Evolutionary conservation across 2,329 filamentous ascomycete species (phyloP), one percentile per base, ranked within the genome.

Genomic region (Phialemonium atrogriseum): DNA sequence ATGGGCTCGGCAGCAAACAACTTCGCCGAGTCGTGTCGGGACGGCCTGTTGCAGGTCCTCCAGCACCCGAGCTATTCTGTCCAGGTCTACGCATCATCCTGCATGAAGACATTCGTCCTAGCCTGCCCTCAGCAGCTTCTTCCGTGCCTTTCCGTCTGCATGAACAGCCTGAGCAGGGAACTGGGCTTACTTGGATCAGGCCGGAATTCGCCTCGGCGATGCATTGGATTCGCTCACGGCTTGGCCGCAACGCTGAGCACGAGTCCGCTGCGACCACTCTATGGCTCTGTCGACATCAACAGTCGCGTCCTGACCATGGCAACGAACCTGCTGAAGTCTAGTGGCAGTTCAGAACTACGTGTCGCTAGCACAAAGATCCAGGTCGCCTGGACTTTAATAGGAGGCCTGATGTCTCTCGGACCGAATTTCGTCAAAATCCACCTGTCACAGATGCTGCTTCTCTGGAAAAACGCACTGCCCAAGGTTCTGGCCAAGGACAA

Each of bases 391-490:
- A 93, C 94, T 28, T 65, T 98, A 35, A 94, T 98, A 27, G 91
- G 93, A 22, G 91, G 93, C 0, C 64, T 98, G 33, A 96, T 96
- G 89, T 87, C 88, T 1, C 70, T 98, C 1, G 91, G 91, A 0
- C 89, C 91, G 4, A 96, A 94, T 55, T 98, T 98, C 55, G 89
- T 96, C 56, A 98, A 98, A 60, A 96, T 96, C 15, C 91, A 98
- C 57, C 70, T 98, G 7, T 89, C 88, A 3, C 91, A 98, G 51
- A 68, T 98, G 14, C 76, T 98, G 34, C 64, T 98, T 7, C 65
- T 98, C 6, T 98, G 91, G 91, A 94, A 94, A 58, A 98, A 96
- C 55, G 89, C 91, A 1, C 68, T 98, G 9, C 89, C 93, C 1
- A 94, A 93, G 49, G 89, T 93, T 5, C 60, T 96, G n/a, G 80